Evolutionary conservation across 331 rosid species (phyloP).

Genomic region (Phaseolus coccineus): DNA sequence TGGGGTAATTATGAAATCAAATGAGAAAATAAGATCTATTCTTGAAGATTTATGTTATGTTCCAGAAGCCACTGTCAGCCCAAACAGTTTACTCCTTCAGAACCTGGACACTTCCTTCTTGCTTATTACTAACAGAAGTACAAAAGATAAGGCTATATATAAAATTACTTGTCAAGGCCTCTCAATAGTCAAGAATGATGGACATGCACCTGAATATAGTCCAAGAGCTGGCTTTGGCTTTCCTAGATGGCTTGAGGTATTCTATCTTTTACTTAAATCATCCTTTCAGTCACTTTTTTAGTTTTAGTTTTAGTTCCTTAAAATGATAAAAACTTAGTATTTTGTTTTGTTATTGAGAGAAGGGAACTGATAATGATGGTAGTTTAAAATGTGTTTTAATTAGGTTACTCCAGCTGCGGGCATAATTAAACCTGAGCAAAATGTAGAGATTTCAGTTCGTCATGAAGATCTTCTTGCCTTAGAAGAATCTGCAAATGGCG

Average conservation of each 20-base stretch:
- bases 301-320: too few relatives aligned
- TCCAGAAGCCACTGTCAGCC: slow-evolving; percentile 73
- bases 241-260: slow-evolving; percentile 99
- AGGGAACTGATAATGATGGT: slow-evolving; percentile 29
- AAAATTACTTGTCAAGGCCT: slow-evolving; percentile 81
- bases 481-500: slow-evolving; percentile 77
- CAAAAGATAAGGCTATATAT: slow-evolving; percentile 68
- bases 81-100: slow-evolving; percentile 71
- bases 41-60: slow-evolving; percentile 66
- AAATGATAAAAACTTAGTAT: too few relatives aligned
- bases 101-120: slow-evolving; percentile 73
- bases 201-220: slow-evolving; percentile 55
- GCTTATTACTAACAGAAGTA: slow-evolving; percentile 64
- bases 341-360: background rate
- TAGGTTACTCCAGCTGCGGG: slow-evolving; percentile 90
- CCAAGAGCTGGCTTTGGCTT: slow-evolving; percentile 84
- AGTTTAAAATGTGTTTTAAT: slow-evolving; percentile 35
- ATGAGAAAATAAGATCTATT: slow-evolving; percentile 72
- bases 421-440: slow-evolving; percentile 76
- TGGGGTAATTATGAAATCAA: slow-evolving; percentile 70
- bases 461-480: slow-evolving; percentile 71
- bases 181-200: slow-evolving; percentile 68
- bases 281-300: background rate
- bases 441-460: slow-evolving; percentile 70
- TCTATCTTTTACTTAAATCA: slow-evolving; percentile 32